These are phyloP conservation scores for Powellomyces hirtus DNA, from an alignment of 192 early-diverging fungal genomes.

Conservation along the genomic window DNA sequence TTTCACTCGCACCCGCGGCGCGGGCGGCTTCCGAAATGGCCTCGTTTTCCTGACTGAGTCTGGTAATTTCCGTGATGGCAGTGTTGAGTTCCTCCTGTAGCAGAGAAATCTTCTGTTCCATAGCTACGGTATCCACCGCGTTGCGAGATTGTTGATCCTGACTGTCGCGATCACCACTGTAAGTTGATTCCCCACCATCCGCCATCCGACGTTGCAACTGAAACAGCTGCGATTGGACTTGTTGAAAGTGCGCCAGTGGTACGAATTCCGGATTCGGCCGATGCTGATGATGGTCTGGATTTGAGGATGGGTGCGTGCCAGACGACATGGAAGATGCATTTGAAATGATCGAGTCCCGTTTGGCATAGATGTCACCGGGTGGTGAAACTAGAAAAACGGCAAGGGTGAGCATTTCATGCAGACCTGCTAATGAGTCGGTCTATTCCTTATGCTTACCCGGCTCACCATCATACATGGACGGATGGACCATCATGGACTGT, in stretches of 20 bases:
- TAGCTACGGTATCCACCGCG: not conserved
- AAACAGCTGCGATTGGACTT: not conserved
- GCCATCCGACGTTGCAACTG: not conserved
- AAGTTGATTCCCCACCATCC: too few species aligned
- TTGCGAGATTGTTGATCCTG: not conserved
- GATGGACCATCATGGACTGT: not conserved
- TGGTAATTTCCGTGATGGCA: not conserved
- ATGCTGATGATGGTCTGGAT: not conserved
- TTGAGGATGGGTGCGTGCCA: not conserved
- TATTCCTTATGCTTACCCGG: not conserved
- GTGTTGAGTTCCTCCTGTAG: not conserved
- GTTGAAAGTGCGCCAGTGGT: not conserved
- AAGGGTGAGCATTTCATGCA: not conserved
- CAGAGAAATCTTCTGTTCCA: not conserved
- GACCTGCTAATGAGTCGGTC: not conserved
- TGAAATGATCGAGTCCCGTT: constrained; percentile 4
- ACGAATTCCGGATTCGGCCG: not conserved
- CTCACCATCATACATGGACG: not conserved
- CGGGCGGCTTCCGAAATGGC: too few species aligned
- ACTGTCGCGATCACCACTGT: not conserved
- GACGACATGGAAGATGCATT: not conserved
- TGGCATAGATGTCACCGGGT: not conserved
- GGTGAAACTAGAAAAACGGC: not conserved
- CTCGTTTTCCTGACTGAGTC: not conserved
- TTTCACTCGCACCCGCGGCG: too few species aligned